Conservation (phyloP, 2,329 filamentous ascomycete genomes). For the Colletotrichum somersetense region DNA sequence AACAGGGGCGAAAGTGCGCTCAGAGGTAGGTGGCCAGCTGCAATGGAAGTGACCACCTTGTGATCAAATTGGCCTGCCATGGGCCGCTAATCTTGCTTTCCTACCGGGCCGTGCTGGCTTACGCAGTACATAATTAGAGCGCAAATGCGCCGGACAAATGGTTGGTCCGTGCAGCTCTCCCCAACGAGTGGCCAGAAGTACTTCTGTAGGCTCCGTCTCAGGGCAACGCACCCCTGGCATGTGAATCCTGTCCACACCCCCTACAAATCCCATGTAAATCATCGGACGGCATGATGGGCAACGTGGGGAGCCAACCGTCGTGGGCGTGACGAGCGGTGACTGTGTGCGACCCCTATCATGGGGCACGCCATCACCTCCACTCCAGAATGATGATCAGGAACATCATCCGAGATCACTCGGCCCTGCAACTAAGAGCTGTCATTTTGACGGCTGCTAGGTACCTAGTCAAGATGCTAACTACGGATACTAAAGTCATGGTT, state of each 20-base stretch:
- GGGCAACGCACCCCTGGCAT: slow-evolving; percentile 41
- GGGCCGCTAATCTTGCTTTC: slow-evolving; percentile 39
- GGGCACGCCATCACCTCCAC: not conserved
- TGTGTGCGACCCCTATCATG: not conserved
- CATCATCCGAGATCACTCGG: not conserved
- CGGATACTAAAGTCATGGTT: not conserved
- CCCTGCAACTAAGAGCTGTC: slow-evolving; percentile 15
- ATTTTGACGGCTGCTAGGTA: slow-evolving; percentile 1
- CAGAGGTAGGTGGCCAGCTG: slow-evolving; percentile 24
- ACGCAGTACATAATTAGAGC: not conserved
- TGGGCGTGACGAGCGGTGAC: not conserved
- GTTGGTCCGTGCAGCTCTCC: slow-evolving; percentile 27
- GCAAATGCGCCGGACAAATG: slow-evolving; percentile 40
- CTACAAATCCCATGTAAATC: slow-evolving; percentile 14
- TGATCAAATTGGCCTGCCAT: slow-evolving; percentile 40
- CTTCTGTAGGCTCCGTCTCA: slow-evolving; percentile 23
- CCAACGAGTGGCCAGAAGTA: slow-evolving; percentile 21
- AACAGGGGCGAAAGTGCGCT: slow-evolving; percentile 35
- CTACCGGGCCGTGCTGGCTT: slow-evolving; percentile 14
- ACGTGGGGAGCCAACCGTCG: not conserved
- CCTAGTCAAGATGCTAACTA: not conserved
- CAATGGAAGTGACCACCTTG: slow-evolving; percentile 40
- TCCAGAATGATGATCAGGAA: not conserved
- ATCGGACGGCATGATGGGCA: slow-evolving; percentile 39
- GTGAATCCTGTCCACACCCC: slow-evolving; percentile 26